Base-by-base conservation (phyloP, 345 rosid species). In the Bruguiera parviflora region DNA sequence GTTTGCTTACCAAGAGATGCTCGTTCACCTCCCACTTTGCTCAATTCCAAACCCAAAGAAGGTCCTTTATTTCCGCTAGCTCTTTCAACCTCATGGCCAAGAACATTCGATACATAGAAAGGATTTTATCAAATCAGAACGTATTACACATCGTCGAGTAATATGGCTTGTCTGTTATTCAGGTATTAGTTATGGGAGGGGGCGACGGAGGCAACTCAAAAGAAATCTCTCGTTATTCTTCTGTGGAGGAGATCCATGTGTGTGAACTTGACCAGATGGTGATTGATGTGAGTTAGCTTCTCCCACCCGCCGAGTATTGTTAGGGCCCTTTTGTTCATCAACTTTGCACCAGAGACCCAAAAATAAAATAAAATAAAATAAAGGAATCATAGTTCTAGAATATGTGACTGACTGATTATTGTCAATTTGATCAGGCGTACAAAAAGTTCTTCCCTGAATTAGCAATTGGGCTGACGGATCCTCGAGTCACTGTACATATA, bases 1-100 rank as follows among this genome's bases (percentile, higher is more conserved):
- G 71, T 87, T 83, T 19, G 84, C 89, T 0, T 89, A 89, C 79
- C 92, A 88, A 46, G 92, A 90, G 77, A 86, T 90, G 91, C 85
- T 90, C 63, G 82, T 91, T 64, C 96, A 90, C 67, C 93, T 90
- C 78, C 90, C 96, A 0, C 86, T 88, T 68, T 90, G 96, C 67
- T 90, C 96, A 28, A 83, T 88, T 58, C 85, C 89, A 32, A 74
- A 77, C 73, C 96, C 96, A 6, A 83, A 80, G 73, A 90, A 90
- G 93, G 96, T 90, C 33, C 13, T 37, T 37, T 37, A 0, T 15
- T 21, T 56, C 27, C 35, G 13, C 31, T 35, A 53, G 57, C 37
- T 58, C 49, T 13, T 43, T 13, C 49, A 43, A 15, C 4, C 49
- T 13, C 3, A 0, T 0, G 13, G 5, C 49, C 3, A 13, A 15